Evolutionary conservation across 305 asterid genomes (phyloP).

Genomic region (Solanum hybrid): DNA sequence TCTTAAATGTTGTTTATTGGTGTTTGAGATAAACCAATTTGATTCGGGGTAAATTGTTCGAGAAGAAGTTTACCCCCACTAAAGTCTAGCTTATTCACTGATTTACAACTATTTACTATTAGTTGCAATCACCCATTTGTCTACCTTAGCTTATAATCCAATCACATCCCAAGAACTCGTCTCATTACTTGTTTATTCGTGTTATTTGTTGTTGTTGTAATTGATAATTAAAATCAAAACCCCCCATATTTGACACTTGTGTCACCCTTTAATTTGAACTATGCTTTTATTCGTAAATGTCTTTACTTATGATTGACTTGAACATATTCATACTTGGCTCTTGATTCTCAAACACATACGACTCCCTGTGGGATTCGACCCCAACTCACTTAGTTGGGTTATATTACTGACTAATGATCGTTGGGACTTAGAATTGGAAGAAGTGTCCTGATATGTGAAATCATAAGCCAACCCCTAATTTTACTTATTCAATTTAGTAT

Average conservation of each 20-base stretch:
- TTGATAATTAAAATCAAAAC: background rate
- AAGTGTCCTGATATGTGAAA: background rate
- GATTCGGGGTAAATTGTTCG: background rate
- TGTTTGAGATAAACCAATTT: background rate
- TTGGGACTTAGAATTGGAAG: background rate
- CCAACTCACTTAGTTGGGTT: background rate
- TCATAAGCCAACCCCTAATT: background rate
- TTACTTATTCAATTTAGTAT: background rate
- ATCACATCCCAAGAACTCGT: background rate
- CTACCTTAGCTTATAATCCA: background rate
- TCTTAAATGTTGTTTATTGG: background rate
- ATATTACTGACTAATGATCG: background rate
- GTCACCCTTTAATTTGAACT: background rate
- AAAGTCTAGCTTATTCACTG: background rate
- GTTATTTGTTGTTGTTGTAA: background rate
- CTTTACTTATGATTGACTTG: background rate
- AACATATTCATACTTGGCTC: background rate
- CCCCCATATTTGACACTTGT: background rate
- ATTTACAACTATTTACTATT: background rate
- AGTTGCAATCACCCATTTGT: background rate
- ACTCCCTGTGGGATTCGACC: background rate
- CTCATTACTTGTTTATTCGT: background rate
- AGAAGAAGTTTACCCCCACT: background rate
- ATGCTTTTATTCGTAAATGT: background rate
- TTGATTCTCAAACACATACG: background rate